Evolutionary conservation across 495 filamentous ascomycete species (phyloP).

Genomic region (Penicillium macrosclerotiorum): DNA sequence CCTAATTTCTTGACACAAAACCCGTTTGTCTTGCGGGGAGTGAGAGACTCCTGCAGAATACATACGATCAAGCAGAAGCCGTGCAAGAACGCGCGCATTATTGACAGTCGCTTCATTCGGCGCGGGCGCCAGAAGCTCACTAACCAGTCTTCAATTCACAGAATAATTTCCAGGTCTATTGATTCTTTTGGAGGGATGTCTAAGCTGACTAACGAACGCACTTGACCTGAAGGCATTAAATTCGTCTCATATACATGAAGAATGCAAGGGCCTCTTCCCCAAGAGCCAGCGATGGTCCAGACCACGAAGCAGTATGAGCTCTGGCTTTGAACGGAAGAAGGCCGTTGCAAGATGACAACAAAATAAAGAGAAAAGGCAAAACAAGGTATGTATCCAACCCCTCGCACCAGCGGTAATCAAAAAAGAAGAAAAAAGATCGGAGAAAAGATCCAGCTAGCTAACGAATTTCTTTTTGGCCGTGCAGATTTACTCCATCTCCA

Average conservation of each 20-base stretch:
- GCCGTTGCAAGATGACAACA: constrained; percentile 5
- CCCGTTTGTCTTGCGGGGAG: not conserved
- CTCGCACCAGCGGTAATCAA: constrained; percentile 25
- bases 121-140: not conserved
- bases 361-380: constrained; percentile 19
- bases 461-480: constrained; percentile 15
- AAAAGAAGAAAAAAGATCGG: constrained; percentile 13
- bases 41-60: not conserved
- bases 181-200: constrained; percentile 2
- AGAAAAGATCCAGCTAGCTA: constrained; percentile 10
- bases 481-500: constrained; percentile 37
- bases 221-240: constrained; percentile 23
- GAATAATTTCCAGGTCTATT: constrained; percentile 5
- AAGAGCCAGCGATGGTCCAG: constrained; percentile 20
- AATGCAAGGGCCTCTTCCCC: constrained; percentile 22
- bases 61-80: not conserved
- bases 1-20: not conserved
- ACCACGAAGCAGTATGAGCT: constrained; percentile 20
- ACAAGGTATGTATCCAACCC: constrained; percentile 28
- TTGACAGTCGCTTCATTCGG: not conserved
- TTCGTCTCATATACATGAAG: constrained; percentile 31
- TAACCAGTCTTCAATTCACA: not conserved
- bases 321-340: constrained; percentile 14
- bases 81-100: constrained; percentile 3
- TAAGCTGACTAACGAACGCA: constrained; percentile 14